Evolutionary conservation across 805 yeast species (phyloP).

Genomic region (Metschnikowia arizonensis): DNA sequence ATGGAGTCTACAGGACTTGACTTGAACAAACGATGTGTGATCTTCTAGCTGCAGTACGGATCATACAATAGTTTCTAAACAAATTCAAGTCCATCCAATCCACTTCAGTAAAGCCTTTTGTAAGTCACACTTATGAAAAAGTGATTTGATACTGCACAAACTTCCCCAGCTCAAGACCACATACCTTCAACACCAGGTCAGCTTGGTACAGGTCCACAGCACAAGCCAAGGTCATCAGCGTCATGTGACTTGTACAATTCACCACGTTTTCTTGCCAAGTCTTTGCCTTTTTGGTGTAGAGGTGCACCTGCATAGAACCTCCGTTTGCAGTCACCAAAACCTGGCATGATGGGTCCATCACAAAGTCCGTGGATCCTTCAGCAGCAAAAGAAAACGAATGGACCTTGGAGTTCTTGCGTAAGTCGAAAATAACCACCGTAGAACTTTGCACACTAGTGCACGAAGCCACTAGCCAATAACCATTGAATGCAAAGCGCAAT

Average conservation of each 20-base stretch:
- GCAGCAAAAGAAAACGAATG: slow-evolving; percentile 18
- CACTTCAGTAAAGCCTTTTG: neutral
- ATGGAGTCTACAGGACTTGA: too few species aligned
- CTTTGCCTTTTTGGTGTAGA: slow-evolving; percentile 40
- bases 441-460: slow-evolving; percentile 15
- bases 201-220: slow-evolving; percentile 8
- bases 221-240: slow-evolving; percentile 4
- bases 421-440: slow-evolving; percentile 43
- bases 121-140: too few species aligned
- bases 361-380: slow-evolving; percentile 20
- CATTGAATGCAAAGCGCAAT: slow-evolving; percentile 57
- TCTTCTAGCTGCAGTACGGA: too few species aligned
- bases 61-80: too few species aligned
- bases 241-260: slow-evolving; percentile 5
- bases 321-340: slow-evolving; percentile 22
- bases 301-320: slow-evolving; percentile 26
- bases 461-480: slow-evolving; percentile 52
- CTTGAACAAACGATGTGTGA: too few species aligned
- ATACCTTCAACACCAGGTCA: slow-evolving; percentile 7
- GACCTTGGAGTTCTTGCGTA: slow-evolving; percentile 37
- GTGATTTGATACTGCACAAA: slow-evolving; percentile 6
- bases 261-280: slow-evolving; percentile 24
- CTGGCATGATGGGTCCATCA: slow-evolving; percentile 36
- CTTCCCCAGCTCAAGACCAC: slow-evolving; percentile 7
- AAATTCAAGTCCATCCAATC: neutral